These are phyloP conservation scores for Polyplosphaeria fusca DNA, from an alignment of 495 filamentous ascomycete genomes.

Conservation along the genomic window DNA sequence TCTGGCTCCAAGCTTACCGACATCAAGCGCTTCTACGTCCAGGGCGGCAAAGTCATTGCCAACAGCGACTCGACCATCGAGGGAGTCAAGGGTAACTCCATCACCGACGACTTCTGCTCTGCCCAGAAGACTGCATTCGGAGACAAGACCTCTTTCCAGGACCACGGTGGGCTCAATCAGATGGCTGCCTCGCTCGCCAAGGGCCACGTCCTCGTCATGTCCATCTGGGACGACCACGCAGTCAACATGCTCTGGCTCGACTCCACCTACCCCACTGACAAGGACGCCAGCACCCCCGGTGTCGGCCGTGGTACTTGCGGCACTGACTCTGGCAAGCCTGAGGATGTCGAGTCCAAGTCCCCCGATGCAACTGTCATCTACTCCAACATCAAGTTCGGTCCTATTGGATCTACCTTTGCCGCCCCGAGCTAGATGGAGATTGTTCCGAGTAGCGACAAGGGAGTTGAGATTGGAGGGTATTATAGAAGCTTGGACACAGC, in stretches of 20 bases:
- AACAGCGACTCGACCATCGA: constrained; percentile 56
- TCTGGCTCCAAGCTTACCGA: constrained; percentile 50
- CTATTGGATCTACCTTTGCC: constrained; percentile 44
- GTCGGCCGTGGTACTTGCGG: constrained; percentile 67
- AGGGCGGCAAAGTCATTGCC: constrained; percentile 56
- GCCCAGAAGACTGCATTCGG: constrained; percentile 60
- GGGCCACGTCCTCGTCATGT: constrained; percentile 74
- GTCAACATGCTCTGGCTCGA: constrained; percentile 79
- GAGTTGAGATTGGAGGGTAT: no score
- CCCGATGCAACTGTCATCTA: constrained; percentile 60
- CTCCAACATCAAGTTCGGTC: constrained; percentile 67
- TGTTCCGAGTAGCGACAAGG: no score
- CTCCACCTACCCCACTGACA: constrained; percentile 32
- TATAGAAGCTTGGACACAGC: no score
- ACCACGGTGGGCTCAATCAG: constrained; percentile 57
- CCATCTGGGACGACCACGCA: constrained; percentile 74
- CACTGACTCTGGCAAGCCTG: constrained; percentile 57
- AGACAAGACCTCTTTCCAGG: constrained; percentile 56
- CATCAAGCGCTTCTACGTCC: constrained; percentile 58
- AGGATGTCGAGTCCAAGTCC: constrained; percentile 54
- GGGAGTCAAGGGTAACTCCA: constrained; percentile 53
- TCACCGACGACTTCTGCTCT: constrained; percentile 62
- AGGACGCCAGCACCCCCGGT: constrained; percentile 56
- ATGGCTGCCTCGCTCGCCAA: constrained; percentile 57
- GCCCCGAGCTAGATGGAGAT: constrained; percentile 6